Conservation (phyloP, 164 flowering plant genomes). For the Aristolochia californica region DNA sequence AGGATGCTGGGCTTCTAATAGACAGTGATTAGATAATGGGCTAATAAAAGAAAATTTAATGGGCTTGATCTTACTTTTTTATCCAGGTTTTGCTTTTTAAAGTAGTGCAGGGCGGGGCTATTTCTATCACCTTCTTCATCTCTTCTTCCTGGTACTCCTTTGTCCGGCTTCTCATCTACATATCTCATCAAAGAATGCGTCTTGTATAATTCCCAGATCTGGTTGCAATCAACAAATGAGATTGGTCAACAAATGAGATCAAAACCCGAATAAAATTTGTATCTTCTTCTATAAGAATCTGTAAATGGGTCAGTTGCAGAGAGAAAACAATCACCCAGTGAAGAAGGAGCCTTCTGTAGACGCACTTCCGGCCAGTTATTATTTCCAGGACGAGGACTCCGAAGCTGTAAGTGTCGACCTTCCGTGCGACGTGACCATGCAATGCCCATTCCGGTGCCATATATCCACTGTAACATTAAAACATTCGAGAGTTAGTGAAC, state of each 20-base stretch:
- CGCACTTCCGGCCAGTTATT: conserved; percentile 35
- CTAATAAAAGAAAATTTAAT: too few species aligned
- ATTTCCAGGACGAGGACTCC: conserved; percentile 51
- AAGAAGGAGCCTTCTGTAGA: conserved; percentile 29
- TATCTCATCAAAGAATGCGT: background rate
- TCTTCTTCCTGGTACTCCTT: conserved; percentile 20
- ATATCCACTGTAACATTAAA: conserved; percentile 13
- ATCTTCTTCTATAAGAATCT: background rate
- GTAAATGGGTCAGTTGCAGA: background rate
- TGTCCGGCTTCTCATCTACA: conserved; percentile 12
- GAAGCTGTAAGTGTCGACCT: conserved; percentile 48
- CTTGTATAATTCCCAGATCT: conserved; percentile 1
- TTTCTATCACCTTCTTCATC: conserved; percentile 24
- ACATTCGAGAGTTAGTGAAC: too few species aligned
- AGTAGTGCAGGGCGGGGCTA: conserved; percentile 38
- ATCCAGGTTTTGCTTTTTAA: too few species aligned
- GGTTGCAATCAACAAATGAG: too few species aligned
- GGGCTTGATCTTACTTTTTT: conserved; percentile 27
- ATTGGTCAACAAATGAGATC: background rate
- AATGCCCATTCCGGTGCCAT: conserved; percentile 61
- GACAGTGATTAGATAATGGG: too few species aligned
- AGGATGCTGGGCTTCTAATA: too few species aligned
- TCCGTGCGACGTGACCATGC: conserved; percentile 46
- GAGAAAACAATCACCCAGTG: conserved; percentile 26
- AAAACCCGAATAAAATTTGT: background rate